These are phyloP conservation scores for Moesziomyces globuligerus DNA, from an alignment of 1,284 basidiomycete species.

Conservation along the genomic window DNA sequence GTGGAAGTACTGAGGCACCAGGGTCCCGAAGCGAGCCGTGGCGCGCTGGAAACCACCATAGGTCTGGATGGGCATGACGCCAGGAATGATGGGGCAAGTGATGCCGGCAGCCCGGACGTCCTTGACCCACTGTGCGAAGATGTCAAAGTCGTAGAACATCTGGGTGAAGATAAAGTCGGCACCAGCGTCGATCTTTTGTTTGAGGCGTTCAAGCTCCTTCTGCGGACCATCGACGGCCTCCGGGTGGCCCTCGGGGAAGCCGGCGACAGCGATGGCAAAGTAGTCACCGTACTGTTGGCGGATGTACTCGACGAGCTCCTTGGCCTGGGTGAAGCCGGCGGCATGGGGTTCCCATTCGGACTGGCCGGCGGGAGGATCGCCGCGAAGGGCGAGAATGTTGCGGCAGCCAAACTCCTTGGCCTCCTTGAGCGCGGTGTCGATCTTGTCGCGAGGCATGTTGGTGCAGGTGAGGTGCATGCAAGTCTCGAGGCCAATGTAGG, in stretches of 20 bases:
- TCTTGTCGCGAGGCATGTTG: conserved; percentile 85
- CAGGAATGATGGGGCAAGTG: conserved; percentile 91
- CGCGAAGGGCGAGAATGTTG: conserved; percentile 93
- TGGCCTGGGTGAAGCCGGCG: conserved; percentile 62
- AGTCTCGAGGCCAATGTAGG: conserved; percentile 66
- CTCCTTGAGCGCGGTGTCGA: conserved; percentile 89
- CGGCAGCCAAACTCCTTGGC: conserved; percentile 91
- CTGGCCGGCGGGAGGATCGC: conserved; percentile 67
- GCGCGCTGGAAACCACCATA: conserved; percentile 96
- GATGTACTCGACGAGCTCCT: conserved; percentile 65
- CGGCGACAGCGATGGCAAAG: conserved; percentile 66
- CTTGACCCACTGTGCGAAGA: conserved; percentile 86
- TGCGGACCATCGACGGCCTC: conserved; percentile 67
- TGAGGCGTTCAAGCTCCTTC: conserved; percentile 83
- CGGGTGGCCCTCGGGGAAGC: conserved; percentile 75
- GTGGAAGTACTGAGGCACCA: conserved; percentile 82
- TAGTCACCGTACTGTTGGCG: conserved; percentile 64
- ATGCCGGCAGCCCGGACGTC: conserved; percentile 74
- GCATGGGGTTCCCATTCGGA: conserved; percentile 71
- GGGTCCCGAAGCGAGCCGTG: conserved; percentile 84
- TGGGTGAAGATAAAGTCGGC: conserved; percentile 92
- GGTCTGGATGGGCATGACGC: conserved; percentile 96
- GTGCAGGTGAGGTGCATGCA: conserved; percentile 68
- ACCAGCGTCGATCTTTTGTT: conserved; percentile 86
- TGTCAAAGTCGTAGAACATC: conserved; percentile 90